These are phyloP conservation scores for Aspergillus wentii DNA, from an alignment of 495 filamentous ascomycete species.

Conservation along the genomic window DNA sequence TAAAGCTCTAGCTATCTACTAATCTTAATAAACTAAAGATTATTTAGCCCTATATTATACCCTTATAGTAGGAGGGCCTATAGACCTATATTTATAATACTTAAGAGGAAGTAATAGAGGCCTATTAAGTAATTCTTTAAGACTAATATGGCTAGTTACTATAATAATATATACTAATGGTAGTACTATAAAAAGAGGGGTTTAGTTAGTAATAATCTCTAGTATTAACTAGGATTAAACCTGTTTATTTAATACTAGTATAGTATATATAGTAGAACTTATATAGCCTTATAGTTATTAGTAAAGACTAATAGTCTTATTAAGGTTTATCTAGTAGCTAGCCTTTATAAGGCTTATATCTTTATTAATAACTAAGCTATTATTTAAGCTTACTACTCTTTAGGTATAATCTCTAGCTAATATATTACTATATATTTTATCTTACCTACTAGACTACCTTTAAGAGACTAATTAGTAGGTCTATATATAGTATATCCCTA, in stretches of 20 bases:
- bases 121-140: background rate
- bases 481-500: too few species aligned
- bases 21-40: background rate
- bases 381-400: background rate
- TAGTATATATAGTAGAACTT: background rate
- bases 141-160: too few species aligned
- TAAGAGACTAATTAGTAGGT: too few species aligned
- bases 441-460: too few species aligned
- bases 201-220: background rate
- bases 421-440: too few species aligned
- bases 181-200: too few species aligned
- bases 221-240: background rate
- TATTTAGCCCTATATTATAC: conserved; percentile 8
- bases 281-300: background rate
- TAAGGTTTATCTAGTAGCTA: background rate
- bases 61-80: conserved; percentile 5
- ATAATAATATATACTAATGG: too few species aligned
- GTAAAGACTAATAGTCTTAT: background rate
- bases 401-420: background rate
- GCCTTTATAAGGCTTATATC: background rate
- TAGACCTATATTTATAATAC: conserved; percentile 1
- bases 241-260: background rate
- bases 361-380: background rate
- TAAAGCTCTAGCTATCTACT: conserved; percentile 1
- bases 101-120: conserved; percentile 3